phyloP scores from a whole-genome alignment of 192 early-diverging fungal genomes.

The Coemansia sp. region DNA sequence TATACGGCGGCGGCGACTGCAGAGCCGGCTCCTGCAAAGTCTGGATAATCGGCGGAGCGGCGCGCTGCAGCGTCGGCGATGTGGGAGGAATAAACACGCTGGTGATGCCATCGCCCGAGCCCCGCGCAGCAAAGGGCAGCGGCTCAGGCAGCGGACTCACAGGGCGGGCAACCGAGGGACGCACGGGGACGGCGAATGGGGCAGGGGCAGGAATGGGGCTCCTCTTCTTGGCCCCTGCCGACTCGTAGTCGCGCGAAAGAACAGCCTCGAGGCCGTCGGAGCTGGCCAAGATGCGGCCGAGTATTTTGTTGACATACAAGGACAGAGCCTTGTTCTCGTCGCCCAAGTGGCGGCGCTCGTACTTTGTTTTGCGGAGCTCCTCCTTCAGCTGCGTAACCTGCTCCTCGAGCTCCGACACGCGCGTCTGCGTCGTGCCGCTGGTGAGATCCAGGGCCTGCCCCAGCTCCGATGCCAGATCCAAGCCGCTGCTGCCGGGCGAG shows the following conservation, averaged over 20 bases:
- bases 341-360: conserved; percentile 59
- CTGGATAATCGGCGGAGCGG: not conserved
- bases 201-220: not conserved
- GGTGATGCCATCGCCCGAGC: conserved; percentile 50
- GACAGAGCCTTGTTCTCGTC: conserved; percentile 68
- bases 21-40: not conserved
- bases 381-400: conserved; percentile 40
- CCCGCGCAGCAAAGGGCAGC: conserved; percentile 15
- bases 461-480: conserved; percentile 52
- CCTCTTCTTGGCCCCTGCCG: conserved; percentile 9
- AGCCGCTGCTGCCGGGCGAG: conserved; percentile 10
- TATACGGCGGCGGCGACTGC: conserved; percentile 25
- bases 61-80: conserved; percentile 24
- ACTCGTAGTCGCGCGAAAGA: conserved; percentile 51
- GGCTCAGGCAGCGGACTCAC: conserved; percentile 13
- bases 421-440: conserved; percentile 10
- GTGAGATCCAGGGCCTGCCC: conserved; percentile 26
- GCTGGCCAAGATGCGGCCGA: conserved; percentile 69
- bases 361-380: conserved; percentile 54
- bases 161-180: conserved; percentile 5
- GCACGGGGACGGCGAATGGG: conserved; percentile 6
- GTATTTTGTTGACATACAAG: conserved; percentile 76
- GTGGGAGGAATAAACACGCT: conserved; percentile 50
- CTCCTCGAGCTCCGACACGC: conserved; percentile 39
- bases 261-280: conserved; percentile 50